Evolutionary conservation across 2,329 filamentous ascomycete genomes (phyloP), one percentile per base, ranked within the genome.

Genomic region (Madurella fahalii): DNA sequence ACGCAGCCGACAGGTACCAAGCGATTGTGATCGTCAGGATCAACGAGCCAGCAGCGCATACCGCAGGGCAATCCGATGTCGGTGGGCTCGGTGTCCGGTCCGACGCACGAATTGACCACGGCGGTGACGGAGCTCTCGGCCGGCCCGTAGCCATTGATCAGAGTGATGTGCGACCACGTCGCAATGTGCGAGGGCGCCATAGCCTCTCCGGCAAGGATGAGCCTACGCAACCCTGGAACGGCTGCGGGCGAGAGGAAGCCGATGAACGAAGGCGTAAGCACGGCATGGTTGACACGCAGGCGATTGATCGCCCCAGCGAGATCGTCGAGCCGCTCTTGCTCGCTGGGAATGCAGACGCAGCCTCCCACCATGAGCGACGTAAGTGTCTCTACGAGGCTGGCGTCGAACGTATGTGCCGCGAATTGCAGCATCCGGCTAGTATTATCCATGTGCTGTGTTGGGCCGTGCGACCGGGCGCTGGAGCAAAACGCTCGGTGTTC

Each of bases 301-400:
- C 59, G 57, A 40, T 57, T 54, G 37, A 67, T 66, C 31, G 65
- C 69, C 12, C 64, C 65, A 2, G 65, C 61, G 5, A 75, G 60
- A 53, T 72, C 64, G 48, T 74, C 71, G 53, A 72, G 64, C 2
- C 72, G 65, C 20, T 73, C 67, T 13, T 71, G 63, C 40, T 75
- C 72, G 9, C 67, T 69, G 5, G 72, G 71, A 12, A 74, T 67
- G 53, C 73, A 75, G 4, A 75, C 66, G 42, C 69, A 71, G 1
- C 47, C 52, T 1, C 61, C 54, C 9, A 56, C 50, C 25, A 63
- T 61, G n/a, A 67, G 57, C 9, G 65, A 31, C 1, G 60, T 58
- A 7, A 64, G 20, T 3, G 68, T 63, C 34, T 61, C 58, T 5
- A 58, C 58, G 9, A 66, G 61, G 39, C 68, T 64, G 9, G 59